Conservation (phyloP, 2,329 filamentous ascomycete species). For the Cordyceps fumosorosea region DNA sequence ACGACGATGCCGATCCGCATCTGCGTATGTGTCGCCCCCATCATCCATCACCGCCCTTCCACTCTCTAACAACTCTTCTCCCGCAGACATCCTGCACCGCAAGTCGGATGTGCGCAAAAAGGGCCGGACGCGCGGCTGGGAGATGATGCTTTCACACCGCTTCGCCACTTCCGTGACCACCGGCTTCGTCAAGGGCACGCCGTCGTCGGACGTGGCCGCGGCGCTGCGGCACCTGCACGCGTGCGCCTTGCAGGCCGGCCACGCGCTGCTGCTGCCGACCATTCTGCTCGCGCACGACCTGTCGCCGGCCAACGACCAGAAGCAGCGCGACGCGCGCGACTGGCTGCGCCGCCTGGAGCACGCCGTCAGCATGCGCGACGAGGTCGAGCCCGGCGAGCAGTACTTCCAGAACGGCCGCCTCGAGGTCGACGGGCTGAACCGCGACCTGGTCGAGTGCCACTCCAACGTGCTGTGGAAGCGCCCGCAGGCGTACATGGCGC, state of each 20-base stretch:
- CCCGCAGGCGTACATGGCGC: slow-evolving; percentile 53
- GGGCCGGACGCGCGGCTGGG: slow-evolving; percentile 57
- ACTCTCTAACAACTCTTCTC: neutral
- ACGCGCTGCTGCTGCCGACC: slow-evolving; percentile 52
- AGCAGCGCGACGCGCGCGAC: slow-evolving; percentile 56
- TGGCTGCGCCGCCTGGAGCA: slow-evolving; percentile 56
- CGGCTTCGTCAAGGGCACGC: slow-evolving; percentile 56
- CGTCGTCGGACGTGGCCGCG: slow-evolving; percentile 45
- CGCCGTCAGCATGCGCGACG: slow-evolving; percentile 53
- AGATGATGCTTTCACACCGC: slow-evolving; percentile 54
- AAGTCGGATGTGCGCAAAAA: slow-evolving; percentile 62
- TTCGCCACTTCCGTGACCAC: slow-evolving; percentile 50
- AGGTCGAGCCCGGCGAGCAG: slow-evolving; percentile 49
- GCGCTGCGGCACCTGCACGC: slow-evolving; percentile 44
- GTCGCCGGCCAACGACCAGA: slow-evolving; percentile 48
- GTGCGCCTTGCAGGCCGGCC: slow-evolving; percentile 43
- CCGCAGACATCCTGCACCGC: slow-evolving; percentile 52
- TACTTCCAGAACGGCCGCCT: slow-evolving; percentile 47
- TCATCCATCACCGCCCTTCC: neutral
- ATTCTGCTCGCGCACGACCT: slow-evolving; percentile 55
- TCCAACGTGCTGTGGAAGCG: slow-evolving; percentile 57
- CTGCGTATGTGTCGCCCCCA: slow-evolving; percentile 38
- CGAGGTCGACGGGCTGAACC: slow-evolving; percentile 53
- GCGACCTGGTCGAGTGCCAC: slow-evolving; percentile 58
- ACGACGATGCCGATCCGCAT: slow-evolving; percentile 49